These are phyloP conservation scores for Prinsepia uniflora DNA, from an alignment of 306 rosid species.

Conservation along the genomic window DNA sequence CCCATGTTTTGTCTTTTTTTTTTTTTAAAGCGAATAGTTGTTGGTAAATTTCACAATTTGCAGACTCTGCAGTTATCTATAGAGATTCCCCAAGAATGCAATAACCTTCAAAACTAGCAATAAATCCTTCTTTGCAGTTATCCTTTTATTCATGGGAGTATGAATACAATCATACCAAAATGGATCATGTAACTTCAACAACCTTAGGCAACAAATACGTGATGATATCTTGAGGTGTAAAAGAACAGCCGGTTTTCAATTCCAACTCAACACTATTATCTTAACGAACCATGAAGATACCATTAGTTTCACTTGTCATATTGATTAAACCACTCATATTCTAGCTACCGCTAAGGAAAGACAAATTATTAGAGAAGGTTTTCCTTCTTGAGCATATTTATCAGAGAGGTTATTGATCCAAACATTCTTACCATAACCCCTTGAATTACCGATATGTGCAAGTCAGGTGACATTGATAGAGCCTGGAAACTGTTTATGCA, in stretches of 20 bases:
- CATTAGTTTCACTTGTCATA: too few species aligned
- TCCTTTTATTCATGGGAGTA: neutral
- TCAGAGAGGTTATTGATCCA: conserved; percentile 32
- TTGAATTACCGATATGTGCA: conserved; percentile 44
- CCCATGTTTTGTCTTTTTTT: too few species aligned
- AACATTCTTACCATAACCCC: conserved; percentile 35
- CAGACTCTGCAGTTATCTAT: neutral
- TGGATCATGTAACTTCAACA: neutral
- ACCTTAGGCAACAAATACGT: neutral
- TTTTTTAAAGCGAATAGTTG: too few species aligned
- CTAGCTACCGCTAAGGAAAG: too few species aligned
- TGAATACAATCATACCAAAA: neutral
- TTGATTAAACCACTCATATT: too few species aligned
- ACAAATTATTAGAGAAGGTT: conserved; percentile 23
- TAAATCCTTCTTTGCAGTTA: neutral
- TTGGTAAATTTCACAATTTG: neutral
- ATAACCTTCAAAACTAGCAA: neutral
- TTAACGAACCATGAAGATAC: neutral
- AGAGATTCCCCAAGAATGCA: neutral
- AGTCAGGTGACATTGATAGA: conserved; percentile 37
- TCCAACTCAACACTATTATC: neutral
- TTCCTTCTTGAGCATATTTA: conserved; percentile 38
- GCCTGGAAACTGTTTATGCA: conserved; percentile 35
- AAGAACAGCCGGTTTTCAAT: neutral
- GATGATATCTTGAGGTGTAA: neutral